Base-by-base conservation (phyloP, 345 rosid genomes). In the Anastatica hierochuntica region DNA sequence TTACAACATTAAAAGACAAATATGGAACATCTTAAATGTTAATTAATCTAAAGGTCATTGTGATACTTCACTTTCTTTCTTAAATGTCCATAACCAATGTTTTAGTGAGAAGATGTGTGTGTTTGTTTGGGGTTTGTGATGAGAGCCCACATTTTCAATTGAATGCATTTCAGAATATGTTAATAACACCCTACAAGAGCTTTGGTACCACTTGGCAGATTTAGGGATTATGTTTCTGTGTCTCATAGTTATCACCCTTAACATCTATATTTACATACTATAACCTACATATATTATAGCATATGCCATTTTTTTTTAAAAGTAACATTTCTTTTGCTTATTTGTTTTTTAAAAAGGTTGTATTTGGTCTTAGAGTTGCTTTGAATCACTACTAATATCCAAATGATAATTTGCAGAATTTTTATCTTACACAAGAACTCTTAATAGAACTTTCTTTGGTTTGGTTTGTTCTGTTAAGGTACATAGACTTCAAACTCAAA, bases 1-100 rank as follows among this genome's bases (percentile, higher is more conserved):
- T 54, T 63, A 63, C 35, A 53, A 45, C 54, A 63, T 53, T 63
- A 36, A 44, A 62, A 53, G 60, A 33, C 36, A 47, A 55, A 40
- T 10, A 64, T 64, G 56, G 69, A 56, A 49, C 56, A 12, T 40
- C 15, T 14, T 40, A 41, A 37, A 45, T n/a, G n/a, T 30, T 31
- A 31, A 48, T 16, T 23, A 60, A 39, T 31, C 19, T 24, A 55
- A 39, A 39, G 29, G 14, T 23, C 13, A 34, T 36, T 35, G 31
- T 53, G 40, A 43, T 36, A 27, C 8, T 27, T 63, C 56, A 46
- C n/a, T n/a, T n/a, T n/a, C n/a, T n/a, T n/a, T 17, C 59, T 54
- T 26, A 40, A 54, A 12, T 40, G 48, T 17, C 14, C 38, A 24
- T 14, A 38, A 53, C 45, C 11, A 16, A 40, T 19, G 14, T 40